A percentile compares a stretch with the other conserved stretches of the same genome.
phyloP scores from a whole-genome alignment of 1,284 basidiomycete species.

The Irpex sp. region DNA sequence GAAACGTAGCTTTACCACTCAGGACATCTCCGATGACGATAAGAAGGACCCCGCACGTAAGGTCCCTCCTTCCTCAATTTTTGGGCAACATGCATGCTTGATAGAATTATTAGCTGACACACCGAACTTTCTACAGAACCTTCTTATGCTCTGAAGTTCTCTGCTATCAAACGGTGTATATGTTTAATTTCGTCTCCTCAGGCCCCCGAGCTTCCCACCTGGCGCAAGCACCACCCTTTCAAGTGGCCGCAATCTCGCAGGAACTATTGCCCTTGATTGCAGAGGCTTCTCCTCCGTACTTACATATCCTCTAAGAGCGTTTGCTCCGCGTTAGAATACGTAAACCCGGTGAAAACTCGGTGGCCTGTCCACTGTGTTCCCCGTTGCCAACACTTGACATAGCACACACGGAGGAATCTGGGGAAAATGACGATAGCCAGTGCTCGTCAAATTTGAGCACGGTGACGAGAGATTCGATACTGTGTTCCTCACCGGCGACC shows the following conservation, averaged over 20 bases:
- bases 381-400: background rate
- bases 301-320: background rate
- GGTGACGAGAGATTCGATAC: background rate
- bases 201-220: background rate
- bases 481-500: background rate
- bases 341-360: conserved; percentile 14
- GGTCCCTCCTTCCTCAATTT: background rate
- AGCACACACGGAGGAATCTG: conserved; percentile 9
- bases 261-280: background rate
- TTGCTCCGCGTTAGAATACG: background rate
- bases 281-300: conserved; percentile 1
- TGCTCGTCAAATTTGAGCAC: background rate
- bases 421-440: conserved; percentile 5
- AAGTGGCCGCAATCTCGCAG: background rate
- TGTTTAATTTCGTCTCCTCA: background rate
- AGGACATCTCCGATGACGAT: background rate
- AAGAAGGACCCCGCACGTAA: background rate
- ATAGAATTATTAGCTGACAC: background rate
- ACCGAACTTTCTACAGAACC: background rate
- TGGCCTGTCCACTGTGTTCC: background rate
- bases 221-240: background rate
- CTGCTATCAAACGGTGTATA: background rate
- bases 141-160: background rate
- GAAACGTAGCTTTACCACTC: background rate
- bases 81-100: background rate